These are phyloP conservation scores for Leptodontidium sp. DNA, from an alignment of 2,329 filamentous ascomycete species.

Conservation along the genomic window DNA sequence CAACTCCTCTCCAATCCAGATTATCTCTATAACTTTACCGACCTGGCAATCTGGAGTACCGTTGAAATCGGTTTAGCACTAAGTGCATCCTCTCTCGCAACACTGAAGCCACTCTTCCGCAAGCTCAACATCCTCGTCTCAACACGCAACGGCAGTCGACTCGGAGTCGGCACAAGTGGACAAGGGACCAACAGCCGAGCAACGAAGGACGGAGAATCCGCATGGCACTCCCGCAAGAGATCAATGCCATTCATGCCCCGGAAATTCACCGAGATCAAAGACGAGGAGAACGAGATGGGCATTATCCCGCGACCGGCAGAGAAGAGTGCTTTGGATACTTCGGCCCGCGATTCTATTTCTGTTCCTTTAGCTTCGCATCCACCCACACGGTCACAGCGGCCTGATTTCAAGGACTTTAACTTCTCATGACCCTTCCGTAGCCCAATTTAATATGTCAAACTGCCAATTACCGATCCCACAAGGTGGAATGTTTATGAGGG, in stretches of 20 bases:
- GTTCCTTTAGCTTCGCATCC: neutral
- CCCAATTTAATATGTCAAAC: neutral
- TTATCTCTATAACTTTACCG: constrained; percentile 49
- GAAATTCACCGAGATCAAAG: constrained; percentile 17
- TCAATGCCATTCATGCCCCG: constrained; percentile 6
- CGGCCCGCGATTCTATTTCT: neutral
- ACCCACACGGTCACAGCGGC: neutral
- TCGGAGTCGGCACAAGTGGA: neutral
- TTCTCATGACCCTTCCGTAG: neutral
- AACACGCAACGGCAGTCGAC: constrained; percentile 11
- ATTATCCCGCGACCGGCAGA: neutral
- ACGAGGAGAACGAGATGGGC: constrained; percentile 16
- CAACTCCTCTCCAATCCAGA: constrained; percentile 47
- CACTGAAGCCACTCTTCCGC: constrained; percentile 46
- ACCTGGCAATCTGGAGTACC: constrained; percentile 51
- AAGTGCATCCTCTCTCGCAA: constrained; percentile 49
- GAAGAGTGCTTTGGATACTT: neutral
- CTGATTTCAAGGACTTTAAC: neutral
- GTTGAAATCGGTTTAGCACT: constrained; percentile 50
- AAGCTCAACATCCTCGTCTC: constrained; percentile 33
- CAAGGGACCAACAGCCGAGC: neutral
- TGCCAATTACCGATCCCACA: too few relatives aligned
- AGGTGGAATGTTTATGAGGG: too few relatives aligned
- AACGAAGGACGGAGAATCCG: constrained; percentile 5
- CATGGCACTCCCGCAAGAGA: constrained; percentile 23